Conservation (phyloP, 192 early-diverging fungal species). For the Linnemannia exigua region DNA sequence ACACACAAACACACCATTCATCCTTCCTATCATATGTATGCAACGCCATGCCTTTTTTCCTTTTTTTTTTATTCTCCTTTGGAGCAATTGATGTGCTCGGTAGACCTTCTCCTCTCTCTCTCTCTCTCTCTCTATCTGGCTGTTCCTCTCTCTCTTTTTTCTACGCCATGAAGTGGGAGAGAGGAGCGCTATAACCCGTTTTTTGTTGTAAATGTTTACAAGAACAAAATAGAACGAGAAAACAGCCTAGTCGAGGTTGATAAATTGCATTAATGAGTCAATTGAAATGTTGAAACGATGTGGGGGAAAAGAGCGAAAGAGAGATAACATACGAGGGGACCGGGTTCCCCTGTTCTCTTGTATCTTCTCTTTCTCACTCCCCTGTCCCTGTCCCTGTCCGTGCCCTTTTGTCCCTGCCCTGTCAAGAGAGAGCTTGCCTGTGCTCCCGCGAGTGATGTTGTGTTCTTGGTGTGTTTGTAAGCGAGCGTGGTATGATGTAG, state of each 20-base stretch:
- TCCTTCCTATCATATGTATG: too few relatives aligned
- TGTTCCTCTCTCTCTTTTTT: background rate
- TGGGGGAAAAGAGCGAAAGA: background rate
- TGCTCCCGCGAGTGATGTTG: too few relatives aligned
- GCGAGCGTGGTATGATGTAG: too few relatives aligned
- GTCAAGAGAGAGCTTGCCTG: too few relatives aligned
- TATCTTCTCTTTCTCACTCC: background rate
- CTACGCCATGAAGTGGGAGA: background rate
- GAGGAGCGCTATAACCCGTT: background rate
- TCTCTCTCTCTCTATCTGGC: background rate
- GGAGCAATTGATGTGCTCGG: background rate
- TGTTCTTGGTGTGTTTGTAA: too few relatives aligned
- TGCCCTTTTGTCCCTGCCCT: background rate
- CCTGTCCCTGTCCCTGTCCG: background rate
- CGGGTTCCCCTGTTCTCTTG: background rate
- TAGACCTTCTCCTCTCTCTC: background rate
- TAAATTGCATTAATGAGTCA: conserved; percentile 2
- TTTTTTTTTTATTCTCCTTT: background rate
- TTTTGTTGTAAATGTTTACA: background rate
- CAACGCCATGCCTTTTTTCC: background rate
- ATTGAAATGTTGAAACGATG: conserved; percentile 1
- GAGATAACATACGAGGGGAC: too few relatives aligned
- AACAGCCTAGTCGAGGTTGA: background rate
- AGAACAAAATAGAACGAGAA: too few relatives aligned
- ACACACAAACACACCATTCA: background rate